A percentile compares a stretch with the other conserved stretches of the same genome.
phyloP scores from a whole-genome alignment of 1,139 yeast genomes.

The Saccharomyces hybrid region DNA sequence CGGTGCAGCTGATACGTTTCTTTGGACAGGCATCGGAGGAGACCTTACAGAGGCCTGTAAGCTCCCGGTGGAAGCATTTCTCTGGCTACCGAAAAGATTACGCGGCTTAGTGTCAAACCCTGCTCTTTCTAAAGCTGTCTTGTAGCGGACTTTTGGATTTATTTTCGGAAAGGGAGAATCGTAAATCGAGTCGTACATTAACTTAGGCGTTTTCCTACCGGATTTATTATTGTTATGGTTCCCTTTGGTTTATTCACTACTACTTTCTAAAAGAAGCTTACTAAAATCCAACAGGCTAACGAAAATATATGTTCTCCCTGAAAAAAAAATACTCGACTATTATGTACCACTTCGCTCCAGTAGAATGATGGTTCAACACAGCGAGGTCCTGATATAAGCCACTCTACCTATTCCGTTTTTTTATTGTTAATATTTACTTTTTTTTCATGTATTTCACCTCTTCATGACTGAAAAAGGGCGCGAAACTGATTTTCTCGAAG shows the following conservation, averaged over 20 bases:
- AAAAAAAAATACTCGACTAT: background rate
- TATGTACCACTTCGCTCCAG: background rate
- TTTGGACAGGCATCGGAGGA: conserved; percentile 2
- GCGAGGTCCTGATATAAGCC: background rate
- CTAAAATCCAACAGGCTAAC: background rate
- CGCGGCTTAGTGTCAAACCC: conserved; percentile 43
- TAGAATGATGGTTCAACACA: background rate
- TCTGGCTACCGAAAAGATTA: conserved; percentile 1
- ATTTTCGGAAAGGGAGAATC: conserved; percentile 51
- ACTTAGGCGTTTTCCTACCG: background rate
- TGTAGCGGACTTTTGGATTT: conserved; percentile 46
- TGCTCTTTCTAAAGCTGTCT: conserved; percentile 58
- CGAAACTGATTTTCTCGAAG: background rate
- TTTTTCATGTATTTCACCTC: background rate
- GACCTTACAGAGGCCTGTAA: conserved; percentile 1
- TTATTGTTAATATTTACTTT: background rate
- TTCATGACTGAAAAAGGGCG: background rate
- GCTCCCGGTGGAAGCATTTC: conserved; percentile 10
- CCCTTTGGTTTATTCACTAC: background rate
- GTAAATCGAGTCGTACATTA: conserved; percentile 13
- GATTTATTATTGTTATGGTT: background rate
- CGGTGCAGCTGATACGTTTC: conserved; percentile 4
- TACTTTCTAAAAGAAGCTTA: background rate
- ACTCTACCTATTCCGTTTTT: background rate
- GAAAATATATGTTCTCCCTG: background rate